Base-by-base conservation (phyloP, 2,329 filamentous ascomycete genomes). In the Botrytis aclada region DNA sequence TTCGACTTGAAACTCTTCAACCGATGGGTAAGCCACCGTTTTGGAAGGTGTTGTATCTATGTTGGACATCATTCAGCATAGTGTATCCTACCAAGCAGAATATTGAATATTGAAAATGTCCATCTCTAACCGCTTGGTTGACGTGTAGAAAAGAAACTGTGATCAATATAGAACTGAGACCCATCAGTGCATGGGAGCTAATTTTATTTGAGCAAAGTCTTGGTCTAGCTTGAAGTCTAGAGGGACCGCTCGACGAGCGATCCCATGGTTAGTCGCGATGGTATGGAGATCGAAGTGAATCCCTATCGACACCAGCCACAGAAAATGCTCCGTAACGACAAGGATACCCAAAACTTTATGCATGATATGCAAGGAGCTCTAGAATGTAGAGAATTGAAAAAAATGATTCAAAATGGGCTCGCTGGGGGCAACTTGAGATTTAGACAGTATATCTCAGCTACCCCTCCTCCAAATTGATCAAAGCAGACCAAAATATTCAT, bases 1-100 rank as follows among this genome's bases (percentile, higher is more conserved):
- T 56, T 77, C 77, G 34, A 76, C 71, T 8, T 43, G 63, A 39
- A 78, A 75, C 16, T 75, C 74, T n/a, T 72, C 70, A 54, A 73
- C 32, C 8, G 74, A 64, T 43, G 74, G 69, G 67, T 78, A 77
- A 18, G 65, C 72, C 32, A 76, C 72, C 41, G 75, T 73, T 25
- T 75, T 74, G 51, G 74, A 56, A 34, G 74, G 29, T 16, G 61
- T 43, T 54, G 61, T 25, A 20, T 71, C 70, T 66, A 71, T 41
- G 25, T 66, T 71, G 70, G 45, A 71, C 70, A 71, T 71, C 54
- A 37, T 58, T 71, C 45, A 71, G 70, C 70, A 71, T 71, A 18
- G 58, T 65, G 39, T 29, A 66, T 66, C 20, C 61, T 39, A 47
- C 25, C 47, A 69, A 32, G n/a, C n/a, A 45, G 37, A 43, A 47